These are phyloP conservation scores for Pyrus pyrifolia DNA, from an alignment of 306 rosid species.

Conservation along the genomic window DNA sequence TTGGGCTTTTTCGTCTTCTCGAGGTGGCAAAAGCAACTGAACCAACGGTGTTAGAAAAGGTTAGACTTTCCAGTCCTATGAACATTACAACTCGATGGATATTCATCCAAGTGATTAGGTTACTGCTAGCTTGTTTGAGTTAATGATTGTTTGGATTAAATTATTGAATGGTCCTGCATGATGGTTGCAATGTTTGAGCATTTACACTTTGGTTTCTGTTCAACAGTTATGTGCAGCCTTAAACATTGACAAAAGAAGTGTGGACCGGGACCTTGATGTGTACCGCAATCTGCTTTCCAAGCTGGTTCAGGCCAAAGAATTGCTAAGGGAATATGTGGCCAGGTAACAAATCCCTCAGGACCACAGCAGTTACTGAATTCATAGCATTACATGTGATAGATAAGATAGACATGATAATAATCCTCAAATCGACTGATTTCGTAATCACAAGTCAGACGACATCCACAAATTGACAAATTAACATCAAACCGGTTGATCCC, in stretches of 20 bases:
- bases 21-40: constrained; percentile 94
- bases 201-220: constrained; percentile 16
- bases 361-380: background rate
- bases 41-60: constrained; percentile 89
- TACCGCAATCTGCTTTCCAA: constrained; percentile 92
- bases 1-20: constrained; percentile 89
- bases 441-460: background rate
- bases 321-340: constrained; percentile 83
- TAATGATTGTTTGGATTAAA: background rate
- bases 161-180: background rate
- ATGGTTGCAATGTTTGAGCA: background rate
- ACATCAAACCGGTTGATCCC: background rate
- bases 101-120: background rate
- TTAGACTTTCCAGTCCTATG: constrained; percentile 18
- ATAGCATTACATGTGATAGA: background rate
- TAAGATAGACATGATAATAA: background rate
- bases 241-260: constrained; percentile 72
- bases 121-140: background rate
- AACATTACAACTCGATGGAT: background rate
- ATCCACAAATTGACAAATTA: background rate
- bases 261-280: constrained; percentile 95
- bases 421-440: background rate
- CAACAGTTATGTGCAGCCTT: constrained; percentile 77
- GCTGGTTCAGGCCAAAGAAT: constrained; percentile 95
- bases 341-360: constrained; percentile 44